Evolutionary conservation across 768 basidiomycete genomes (phyloP), one percentile per base, ranked within the genome.

Genomic region (Saitozyma sp.): DNA sequence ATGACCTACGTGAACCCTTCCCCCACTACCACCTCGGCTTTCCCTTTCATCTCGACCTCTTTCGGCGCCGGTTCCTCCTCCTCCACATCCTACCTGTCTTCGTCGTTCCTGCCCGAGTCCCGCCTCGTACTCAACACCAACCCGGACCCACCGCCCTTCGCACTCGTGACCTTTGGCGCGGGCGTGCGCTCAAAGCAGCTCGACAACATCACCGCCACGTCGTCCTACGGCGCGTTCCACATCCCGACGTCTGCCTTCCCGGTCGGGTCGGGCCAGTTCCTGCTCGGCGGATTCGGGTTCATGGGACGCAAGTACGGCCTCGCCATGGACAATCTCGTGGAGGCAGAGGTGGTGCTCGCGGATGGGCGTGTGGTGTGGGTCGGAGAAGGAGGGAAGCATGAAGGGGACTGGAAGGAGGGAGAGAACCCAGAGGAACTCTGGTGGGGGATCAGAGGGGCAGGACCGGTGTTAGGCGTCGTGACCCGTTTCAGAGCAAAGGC

Each of bases 401-500:
- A 89, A 86, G 73, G 60, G 13, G 64, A 71, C 11, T 74, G 77
- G 75, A 56, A 61, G 53, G 59, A 74, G 17, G 67, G 61, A 40
- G 76, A 75, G 46, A 73, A 70, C 61, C 71, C 73, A 20, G 61
- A 71, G 41, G 77, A 71, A 50, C 42, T 75, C 17, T 72, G 79
- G 73, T 73, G 78, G 64, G 81, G 73, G 38, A 66, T 78, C 29
- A 62, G 77, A 58, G 73, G 77, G 7, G 90, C 89, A 11, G 93
- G 93, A 0, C 84, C 92, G 0, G 84, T 87, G 9, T 84, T 95
- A 42, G 92, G 92, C 9, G 84, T 97, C 55, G 89, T 86, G 17
- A 93, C 89, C 13, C 86, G 92, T n/a, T 94, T 92, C 80, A 90
- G 90, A 71, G 90, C 88, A 8, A 88, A 85, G 73, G 93, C 92